phyloP scores from a whole-genome alignment of 495 filamentous ascomycete genomes.

The Aspergillus affinis region DNA sequence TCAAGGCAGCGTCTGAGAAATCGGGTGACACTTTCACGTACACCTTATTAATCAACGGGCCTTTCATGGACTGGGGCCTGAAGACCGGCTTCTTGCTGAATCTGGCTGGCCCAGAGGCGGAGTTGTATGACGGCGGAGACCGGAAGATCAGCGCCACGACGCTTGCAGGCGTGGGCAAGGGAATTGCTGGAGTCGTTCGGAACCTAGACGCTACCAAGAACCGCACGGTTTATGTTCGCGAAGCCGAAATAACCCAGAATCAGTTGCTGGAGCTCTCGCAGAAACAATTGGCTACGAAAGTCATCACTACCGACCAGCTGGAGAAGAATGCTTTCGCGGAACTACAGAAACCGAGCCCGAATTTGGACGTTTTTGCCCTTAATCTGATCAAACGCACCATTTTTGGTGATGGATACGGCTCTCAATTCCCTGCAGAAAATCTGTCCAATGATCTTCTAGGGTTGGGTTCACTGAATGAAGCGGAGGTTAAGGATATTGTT shows the following conservation, averaged over 20 bases:
- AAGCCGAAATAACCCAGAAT: constrained; percentile 53
- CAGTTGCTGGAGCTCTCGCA: constrained; percentile 51
- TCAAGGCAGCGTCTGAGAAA: constrained; percentile 39
- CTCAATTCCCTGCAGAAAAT: constrained; percentile 30
- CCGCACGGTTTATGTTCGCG: constrained; percentile 46
- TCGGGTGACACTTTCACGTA: constrained; percentile 41
- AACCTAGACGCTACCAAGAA: constrained; percentile 57
- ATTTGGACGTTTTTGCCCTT: constrained; percentile 35
- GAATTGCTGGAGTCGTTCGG: constrained; percentile 47
- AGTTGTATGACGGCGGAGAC: constrained; percentile 55
- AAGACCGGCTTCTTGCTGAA: constrained; percentile 37
- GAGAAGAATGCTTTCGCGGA: constrained; percentile 43
- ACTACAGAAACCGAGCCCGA: constrained; percentile 25
- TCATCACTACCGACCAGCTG: constrained; percentile 40
- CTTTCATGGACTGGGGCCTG: constrained; percentile 55
- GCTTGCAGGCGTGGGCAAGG: constrained; percentile 46
- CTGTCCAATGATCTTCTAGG: constrained; percentile 41
- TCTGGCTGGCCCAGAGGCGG: constrained; percentile 40
- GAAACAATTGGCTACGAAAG: constrained; percentile 45
- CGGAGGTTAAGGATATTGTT: constrained; percentile 21
- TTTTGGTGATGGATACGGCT: constrained; percentile 46
- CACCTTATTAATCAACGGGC: constrained; percentile 49
- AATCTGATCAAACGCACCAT: constrained; percentile 42
- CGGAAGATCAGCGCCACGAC: constrained; percentile 48
- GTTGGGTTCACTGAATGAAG: constrained; percentile 29